Evolutionary conservation across 768 basidiomycete species (phyloP).

Genomic region (Collybia sordida): DNA sequence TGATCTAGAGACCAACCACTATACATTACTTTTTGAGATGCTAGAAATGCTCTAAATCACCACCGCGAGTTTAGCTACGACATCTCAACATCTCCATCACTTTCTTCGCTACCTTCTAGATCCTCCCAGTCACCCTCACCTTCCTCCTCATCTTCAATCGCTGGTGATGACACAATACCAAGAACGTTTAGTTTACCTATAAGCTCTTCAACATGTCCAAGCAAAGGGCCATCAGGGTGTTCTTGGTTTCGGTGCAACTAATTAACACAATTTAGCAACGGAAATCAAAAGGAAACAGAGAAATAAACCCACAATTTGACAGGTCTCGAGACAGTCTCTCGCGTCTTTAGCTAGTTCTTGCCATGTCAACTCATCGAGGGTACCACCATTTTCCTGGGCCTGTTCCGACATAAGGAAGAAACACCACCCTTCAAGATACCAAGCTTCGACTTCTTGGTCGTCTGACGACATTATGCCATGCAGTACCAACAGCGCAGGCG

Average conservation of each 20-base stretch:
- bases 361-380: conserved; percentile 57
- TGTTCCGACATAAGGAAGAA: conserved; percentile 83
- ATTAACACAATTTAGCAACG: conserved; percentile 5
- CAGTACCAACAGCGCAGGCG: conserved; percentile 72
- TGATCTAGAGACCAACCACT: too few relatives aligned
- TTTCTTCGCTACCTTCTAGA: conserved; percentile 56
- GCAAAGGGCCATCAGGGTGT: conserved; percentile 73
- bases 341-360: conserved; percentile 79
- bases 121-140: conserved; percentile 61
- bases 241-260: conserved; percentile 73
- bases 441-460: conserved; percentile 86
- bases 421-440: conserved; percentile 95
- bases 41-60: not conserved
- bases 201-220: conserved; percentile 76
- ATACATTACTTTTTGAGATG: conserved; percentile 19
- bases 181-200: conserved; percentile 62
- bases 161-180: conserved; percentile 63
- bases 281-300: conserved; percentile 1
- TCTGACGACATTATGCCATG: conserved; percentile 79
- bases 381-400: conserved; percentile 55
- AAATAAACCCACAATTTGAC: conserved; percentile 60
- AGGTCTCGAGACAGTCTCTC: conserved; percentile 80
- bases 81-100: conserved; percentile 60
- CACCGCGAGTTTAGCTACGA: conserved; percentile 23
- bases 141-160: conserved; percentile 54